Evolutionary conservation across 371 early-diverging fungal species (phyloP).

Genomic region (Actinomortierella wolfii): DNA sequence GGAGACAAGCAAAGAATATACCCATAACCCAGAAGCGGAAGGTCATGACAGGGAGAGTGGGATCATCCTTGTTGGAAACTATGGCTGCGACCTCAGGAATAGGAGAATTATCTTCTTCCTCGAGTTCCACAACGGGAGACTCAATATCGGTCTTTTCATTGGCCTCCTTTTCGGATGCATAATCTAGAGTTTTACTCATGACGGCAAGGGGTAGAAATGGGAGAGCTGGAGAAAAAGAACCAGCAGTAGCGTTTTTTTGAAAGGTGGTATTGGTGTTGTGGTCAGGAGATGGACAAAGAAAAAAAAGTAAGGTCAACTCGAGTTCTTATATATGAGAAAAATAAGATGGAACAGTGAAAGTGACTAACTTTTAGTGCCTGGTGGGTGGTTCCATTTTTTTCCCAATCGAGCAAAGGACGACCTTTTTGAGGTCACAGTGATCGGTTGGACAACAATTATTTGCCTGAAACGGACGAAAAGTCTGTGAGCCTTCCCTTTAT

Average conservation of each 20-base stretch:
- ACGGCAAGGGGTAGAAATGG: neutral
- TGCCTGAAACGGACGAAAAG: too few species aligned
- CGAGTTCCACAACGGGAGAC: constrained; percentile 13
- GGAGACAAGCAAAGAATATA: constrained; percentile 56
- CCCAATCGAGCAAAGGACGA: too few species aligned
- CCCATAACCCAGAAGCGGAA: constrained; percentile 76
- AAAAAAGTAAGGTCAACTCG: neutral
- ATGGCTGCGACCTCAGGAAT: constrained; percentile 71
- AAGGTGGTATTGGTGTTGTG: neutral
- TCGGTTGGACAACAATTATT: too few species aligned
- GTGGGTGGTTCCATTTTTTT: too few species aligned
- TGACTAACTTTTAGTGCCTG: too few species aligned
- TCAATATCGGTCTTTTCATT: constrained; percentile 15
- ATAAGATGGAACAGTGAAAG: too few species aligned
- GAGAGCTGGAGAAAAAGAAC: neutral
- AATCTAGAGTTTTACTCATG: constrained; percentile 8
- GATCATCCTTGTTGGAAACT: constrained; percentile 71
- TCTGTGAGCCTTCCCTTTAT: too few species aligned
- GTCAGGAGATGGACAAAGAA: neutral
- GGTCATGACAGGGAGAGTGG: constrained; percentile 69
- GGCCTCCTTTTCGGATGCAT: constrained; percentile 9
- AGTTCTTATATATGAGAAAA: too few species aligned
- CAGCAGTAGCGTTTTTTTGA: neutral
- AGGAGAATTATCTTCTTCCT: constrained; percentile 70
- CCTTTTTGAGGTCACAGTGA: too few species aligned